Base-by-base conservation (phyloP, 225 moss, liverwort and hornwort genomes). In the Marchantia polymorpha region DNA sequence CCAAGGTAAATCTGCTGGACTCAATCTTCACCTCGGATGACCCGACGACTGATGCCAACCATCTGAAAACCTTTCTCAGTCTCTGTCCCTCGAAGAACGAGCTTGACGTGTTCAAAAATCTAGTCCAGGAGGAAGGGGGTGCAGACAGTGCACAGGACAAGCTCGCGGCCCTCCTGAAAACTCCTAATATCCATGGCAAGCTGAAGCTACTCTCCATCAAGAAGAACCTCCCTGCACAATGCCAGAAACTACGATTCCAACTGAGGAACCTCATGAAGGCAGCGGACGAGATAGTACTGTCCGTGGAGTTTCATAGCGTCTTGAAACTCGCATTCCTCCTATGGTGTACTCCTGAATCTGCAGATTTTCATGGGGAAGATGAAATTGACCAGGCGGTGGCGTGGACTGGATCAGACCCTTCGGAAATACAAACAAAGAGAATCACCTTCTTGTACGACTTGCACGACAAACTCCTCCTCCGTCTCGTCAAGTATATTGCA, bases 41-140 rank as follows among this genome's bases (percentile, higher is more conserved):
- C 8, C 0, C 55, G 60, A 12, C 14, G 3, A 16, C 61, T 39
- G 76, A 76, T n/a, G 60, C 22, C 9, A 49, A 61, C 10, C 46
- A 76, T n/a, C 47, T 76, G 59, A 76, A 61, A 59, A 76, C 39
- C 27, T 61, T 76, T 31, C 20, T 76, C 59, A 76, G 61, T 19
- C 46, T 59, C 25, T 76, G 76, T 47, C 76, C 76, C 16, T 31
- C 58, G 14, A 39, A 76, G 76, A 31, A 27, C 22, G 60, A 76
- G 39, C 59, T 76, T 61, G 17, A 47, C 19, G 12, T 63, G 76
- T 76, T 76, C 31, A 60, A 48, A 60, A 26, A 51, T 59, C 59
- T 76, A 16, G 48, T 63, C 14, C 12, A 61, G 8, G 54, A 74
- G 9, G 54, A 54, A 55, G 76, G 59, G 0, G 48, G 14, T 12